Evolutionary conservation across 1,284 basidiomycete species (phyloP), one percentile per base, ranked within the genome.

Genomic region (Leccinum angustisporum): DNA sequence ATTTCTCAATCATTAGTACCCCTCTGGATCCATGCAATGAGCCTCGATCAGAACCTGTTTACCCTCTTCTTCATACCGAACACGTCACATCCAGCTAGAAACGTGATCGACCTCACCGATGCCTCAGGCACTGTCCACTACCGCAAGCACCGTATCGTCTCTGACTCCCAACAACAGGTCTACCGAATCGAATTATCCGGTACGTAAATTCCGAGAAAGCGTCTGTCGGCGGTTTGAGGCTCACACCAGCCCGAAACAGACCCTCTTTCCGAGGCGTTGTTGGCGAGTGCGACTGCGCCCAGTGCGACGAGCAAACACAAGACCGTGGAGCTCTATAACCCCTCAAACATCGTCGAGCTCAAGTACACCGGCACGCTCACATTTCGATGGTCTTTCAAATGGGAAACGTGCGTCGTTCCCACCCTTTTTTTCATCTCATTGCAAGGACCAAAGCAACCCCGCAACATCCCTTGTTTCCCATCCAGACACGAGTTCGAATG

Each of bases 1-100:
- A 25, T 50, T 25, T 8, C 46, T 13, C 21, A 25, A 25, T 10
- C 27, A 25, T 27, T 1, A 27, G 25, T 27, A 27, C 25, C 25
- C 25, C 25, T 27, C 25, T 40, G 4, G 38, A 40, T 40, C 38
- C 16, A n/a, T 43, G 7, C 7, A 0, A 91, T 91, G 90, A 90
- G 87, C 67, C 78, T 92, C 55, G 90, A 91, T 71, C 83, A 90
- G 72, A 92, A 92, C 72, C 79, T 93, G 6, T 93, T 92, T 76
- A 92, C 91, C 3, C 83, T 93, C 57, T 76, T 82, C 65, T 75
- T 92, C 61, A 80, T 81, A 0, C 83, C 83, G 7, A 83, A 82
- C 68, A 75, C 83, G 61, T 81, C 86, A 31, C 80, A 86, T 63
- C 81, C 83, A 18, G 78, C 79, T 66, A 68, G 67, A 1, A 62